phyloP scores from a whole-genome alignment of 208 protist genomes.

The Acanthamoeba royreba region DNA sequence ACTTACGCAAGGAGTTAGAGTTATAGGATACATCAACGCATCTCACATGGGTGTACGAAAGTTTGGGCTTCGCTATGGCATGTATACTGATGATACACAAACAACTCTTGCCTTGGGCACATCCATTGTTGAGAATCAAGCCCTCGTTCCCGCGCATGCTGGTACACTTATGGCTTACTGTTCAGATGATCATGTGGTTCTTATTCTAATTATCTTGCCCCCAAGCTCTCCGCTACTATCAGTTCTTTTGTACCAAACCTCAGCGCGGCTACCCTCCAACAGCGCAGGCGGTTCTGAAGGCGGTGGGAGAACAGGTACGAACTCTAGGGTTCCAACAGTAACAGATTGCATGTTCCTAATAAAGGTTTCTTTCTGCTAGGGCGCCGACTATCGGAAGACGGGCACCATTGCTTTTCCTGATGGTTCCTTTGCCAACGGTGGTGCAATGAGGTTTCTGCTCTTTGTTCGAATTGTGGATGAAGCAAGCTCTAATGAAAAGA shows the following conservation, averaged over 20 bases:
- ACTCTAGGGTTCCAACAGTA: not conserved
- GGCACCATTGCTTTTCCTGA: not conserved
- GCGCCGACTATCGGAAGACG: not conserved
- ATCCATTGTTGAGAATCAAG: not conserved
- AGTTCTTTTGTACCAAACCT: not conserved
- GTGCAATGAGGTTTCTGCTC: not conserved
- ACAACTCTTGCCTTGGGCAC: not conserved
- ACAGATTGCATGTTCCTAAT: not conserved
- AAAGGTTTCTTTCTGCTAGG: not conserved
- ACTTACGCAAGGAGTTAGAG: not conserved
- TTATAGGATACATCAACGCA: not conserved
- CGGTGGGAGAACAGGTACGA: not conserved
- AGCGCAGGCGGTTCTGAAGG: not conserved
- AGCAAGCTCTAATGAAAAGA: too few relatives aligned
- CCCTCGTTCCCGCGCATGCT: not conserved
- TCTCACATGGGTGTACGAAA: not conserved
- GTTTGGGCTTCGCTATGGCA: not conserved
- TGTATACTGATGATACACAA: not conserved
- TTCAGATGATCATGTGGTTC: not conserved
- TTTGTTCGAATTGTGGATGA: too few relatives aligned
- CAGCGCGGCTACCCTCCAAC: not conserved
- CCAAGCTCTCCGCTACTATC: not conserved
- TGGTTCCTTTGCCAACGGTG: not conserved
- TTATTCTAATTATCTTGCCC: not conserved
- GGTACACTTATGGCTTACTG: not conserved